phyloP scores from a whole-genome alignment of 2,329 filamentous ascomycete species.

The Alternaria infectoria region DNA sequence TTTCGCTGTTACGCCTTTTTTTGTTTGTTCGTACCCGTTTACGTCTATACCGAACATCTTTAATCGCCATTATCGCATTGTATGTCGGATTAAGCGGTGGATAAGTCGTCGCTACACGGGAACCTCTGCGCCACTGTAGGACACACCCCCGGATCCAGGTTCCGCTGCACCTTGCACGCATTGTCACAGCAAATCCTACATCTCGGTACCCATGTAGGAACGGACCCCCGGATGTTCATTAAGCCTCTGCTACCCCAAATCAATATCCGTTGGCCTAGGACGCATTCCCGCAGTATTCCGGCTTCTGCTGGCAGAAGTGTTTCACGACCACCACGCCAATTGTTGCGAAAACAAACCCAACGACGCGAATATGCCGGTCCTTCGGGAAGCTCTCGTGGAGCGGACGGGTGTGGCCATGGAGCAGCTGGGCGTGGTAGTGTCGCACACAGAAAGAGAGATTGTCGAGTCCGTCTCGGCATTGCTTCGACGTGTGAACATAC shows the following conservation, averaged over 20 bases:
- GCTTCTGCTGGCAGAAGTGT: slow-evolving; percentile 47
- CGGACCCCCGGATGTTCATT: slow-evolving; percentile 25
- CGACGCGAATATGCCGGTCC: slow-evolving; percentile 41
- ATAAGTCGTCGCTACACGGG: slow-evolving; percentile 29
- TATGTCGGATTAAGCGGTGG: slow-evolving; percentile 27
- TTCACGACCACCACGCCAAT: slow-evolving; percentile 23
- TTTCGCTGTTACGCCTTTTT: slow-evolving; percentile 9
- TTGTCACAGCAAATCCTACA: slow-evolving; percentile 33
- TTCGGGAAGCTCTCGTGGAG: slow-evolving; percentile 38
- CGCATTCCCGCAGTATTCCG: slow-evolving; percentile 27
- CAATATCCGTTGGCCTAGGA: slow-evolving; percentile 20
- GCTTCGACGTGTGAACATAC: slow-evolving; percentile 60
- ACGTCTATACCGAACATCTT: slow-evolving; percentile 17
- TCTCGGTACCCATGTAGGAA: slow-evolving; percentile 43
- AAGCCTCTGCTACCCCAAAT: slow-evolving; percentile 26
- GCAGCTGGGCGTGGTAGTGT: slow-evolving; percentile 36
- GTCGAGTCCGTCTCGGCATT: slow-evolving; percentile 36
- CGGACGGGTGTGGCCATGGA: slow-evolving; percentile 37
- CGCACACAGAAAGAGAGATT: slow-evolving; percentile 38
- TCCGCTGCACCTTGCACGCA: slow-evolving; percentile 40
- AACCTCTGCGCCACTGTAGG: slow-evolving; percentile 25
- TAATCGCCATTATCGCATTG: neutral
- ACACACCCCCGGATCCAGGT: slow-evolving; percentile 29
- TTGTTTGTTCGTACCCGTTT: slow-evolving; percentile 4
- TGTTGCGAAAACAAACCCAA: slow-evolving; percentile 11